These are phyloP conservation scores for Kuraishia borneana DNA, from an alignment of 805 yeast genomes.

Conservation along the genomic window DNA sequence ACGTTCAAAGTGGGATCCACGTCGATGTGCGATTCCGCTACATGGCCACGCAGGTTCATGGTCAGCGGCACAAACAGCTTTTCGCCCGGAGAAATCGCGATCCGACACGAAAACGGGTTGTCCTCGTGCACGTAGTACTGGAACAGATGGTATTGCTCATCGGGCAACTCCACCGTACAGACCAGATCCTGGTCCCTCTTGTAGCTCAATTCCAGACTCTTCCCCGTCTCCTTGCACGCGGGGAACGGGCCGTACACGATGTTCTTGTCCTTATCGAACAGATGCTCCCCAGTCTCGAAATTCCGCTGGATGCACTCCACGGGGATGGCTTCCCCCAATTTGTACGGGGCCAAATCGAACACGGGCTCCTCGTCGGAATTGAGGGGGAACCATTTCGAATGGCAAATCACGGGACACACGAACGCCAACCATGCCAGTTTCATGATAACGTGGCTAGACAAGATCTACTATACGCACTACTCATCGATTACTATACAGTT, in stretches of 20 bases:
- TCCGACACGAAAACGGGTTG: constrained; percentile 59
- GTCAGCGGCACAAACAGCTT: constrained; percentile 44
- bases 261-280: constrained; percentile 48
- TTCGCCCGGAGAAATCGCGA: constrained; percentile 36
- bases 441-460: too few relatives aligned
- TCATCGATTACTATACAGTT: too few relatives aligned
- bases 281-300: constrained; percentile 70
- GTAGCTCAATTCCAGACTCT: constrained; percentile 45
- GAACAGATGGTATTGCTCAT: constrained; percentile 59
- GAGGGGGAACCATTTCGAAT: constrained; percentile 1
- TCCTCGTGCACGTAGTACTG: constrained; percentile 73
- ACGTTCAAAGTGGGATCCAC: constrained; percentile 48
- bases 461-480: too few relatives aligned
- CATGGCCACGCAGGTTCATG: constrained; percentile 54
- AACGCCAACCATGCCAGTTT: too few relatives aligned
- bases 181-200: constrained; percentile 38
- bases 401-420: background rate
- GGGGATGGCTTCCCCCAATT: constrained; percentile 27
- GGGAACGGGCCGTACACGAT: constrained; percentile 52
- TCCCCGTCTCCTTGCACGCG: constrained; percentile 50
- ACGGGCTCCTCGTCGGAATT: constrained; percentile 1
- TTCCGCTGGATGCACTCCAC: constrained; percentile 56
- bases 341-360: background rate
- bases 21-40: constrained; percentile 59
- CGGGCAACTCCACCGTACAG: constrained; percentile 53